These are phyloP conservation scores for Calonectria pseudoreteaudii DNA, from an alignment of 2,329 filamentous ascomycete species.

Conservation along the genomic window DNA sequence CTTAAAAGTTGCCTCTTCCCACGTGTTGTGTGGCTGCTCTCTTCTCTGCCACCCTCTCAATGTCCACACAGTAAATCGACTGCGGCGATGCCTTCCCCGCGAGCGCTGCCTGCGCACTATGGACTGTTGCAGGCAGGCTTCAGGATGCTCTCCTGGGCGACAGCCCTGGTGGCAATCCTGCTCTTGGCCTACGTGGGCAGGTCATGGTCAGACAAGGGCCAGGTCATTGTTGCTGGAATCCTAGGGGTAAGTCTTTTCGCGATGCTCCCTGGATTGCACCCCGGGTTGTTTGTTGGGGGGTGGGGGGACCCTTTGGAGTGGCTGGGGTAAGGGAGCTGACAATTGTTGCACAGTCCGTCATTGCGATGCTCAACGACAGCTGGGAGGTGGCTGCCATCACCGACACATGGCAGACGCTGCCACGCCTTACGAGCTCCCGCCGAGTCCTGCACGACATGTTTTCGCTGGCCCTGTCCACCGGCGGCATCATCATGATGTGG, in stretches of 20 bases:
- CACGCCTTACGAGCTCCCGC: constrained; percentile 42
- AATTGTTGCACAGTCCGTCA: constrained; percentile 36
- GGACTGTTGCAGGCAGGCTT: constrained; percentile 38
- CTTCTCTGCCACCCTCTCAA: constrained; percentile 6
- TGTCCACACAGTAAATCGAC: constrained; percentile 12
- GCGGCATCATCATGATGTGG: constrained; percentile 49
- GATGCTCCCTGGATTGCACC: not conserved
- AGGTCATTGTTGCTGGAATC: constrained; percentile 46
- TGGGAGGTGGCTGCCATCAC: constrained; percentile 49
- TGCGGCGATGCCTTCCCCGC: constrained; percentile 34
- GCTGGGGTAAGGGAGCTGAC: not conserved
- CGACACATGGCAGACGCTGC: constrained; percentile 42
- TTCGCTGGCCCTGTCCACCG: constrained; percentile 47
- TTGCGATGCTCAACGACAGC: constrained; percentile 52
- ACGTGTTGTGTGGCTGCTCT: not conserved
- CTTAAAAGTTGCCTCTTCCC: not conserved
- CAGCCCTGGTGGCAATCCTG: constrained; percentile 46
- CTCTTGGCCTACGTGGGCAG: constrained; percentile 48
- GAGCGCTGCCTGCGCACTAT: constrained; percentile 30
- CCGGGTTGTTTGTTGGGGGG: not conserved
- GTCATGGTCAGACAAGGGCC: constrained; percentile 45
- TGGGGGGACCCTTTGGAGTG: not conserved
- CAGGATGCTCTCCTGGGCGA: constrained; percentile 48
- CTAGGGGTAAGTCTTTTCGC: constrained; percentile 45
- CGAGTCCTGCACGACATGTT: constrained; percentile 49